These are phyloP conservation scores for Suillus fuscotomentosus DNA, from an alignment of 768 basidiomycete species.

Conservation along the genomic window DNA sequence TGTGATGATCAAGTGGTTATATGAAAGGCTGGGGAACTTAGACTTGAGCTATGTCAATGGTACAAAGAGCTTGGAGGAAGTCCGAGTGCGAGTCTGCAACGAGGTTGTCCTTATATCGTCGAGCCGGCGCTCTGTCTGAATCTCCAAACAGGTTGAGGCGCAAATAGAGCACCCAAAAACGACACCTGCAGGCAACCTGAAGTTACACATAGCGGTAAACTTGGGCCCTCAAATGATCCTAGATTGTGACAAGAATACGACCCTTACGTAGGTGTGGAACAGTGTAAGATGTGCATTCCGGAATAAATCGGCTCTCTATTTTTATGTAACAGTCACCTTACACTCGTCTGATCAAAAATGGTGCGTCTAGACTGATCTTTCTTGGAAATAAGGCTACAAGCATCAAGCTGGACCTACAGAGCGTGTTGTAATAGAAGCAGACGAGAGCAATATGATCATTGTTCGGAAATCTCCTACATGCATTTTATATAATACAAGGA, in stretches of 20 bases:
- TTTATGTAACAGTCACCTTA: too few species aligned
- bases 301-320: too few species aligned
- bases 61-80: neutral
- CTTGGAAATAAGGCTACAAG: too few species aligned
- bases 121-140: neutral
- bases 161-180: neutral
- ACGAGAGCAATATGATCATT: too few species aligned
- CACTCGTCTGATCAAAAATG: too few species aligned
- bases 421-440: too few species aligned
- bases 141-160: neutral
- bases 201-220: neutral
- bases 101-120: neutral
- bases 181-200: neutral
- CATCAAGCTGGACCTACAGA: too few species aligned
- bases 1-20: too few species aligned
- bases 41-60: neutral
- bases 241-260: constrained; percentile 1
- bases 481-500: too few species aligned
- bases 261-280: neutral
- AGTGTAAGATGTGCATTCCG: neutral
- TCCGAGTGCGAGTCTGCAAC: neutral
- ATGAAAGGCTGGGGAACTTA: too few species aligned
- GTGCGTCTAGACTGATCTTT: too few species aligned
- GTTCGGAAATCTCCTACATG: too few species aligned
- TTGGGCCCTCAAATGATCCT: neutral